phyloP scores from a whole-genome alignment of 140 eudicot genomes.

The Erigeron philadelphicus region DNA sequence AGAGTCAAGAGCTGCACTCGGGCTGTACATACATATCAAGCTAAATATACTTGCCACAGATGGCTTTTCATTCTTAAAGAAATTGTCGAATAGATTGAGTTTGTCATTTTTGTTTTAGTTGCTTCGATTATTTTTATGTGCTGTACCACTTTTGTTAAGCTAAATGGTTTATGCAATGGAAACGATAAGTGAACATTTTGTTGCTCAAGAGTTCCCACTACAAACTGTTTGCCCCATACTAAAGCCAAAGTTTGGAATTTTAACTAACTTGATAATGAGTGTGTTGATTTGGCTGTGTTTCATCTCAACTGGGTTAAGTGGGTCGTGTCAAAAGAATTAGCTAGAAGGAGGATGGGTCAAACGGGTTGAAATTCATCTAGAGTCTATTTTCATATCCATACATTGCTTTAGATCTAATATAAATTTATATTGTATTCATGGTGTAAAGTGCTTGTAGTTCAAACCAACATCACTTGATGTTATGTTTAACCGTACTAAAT shows the following conservation, averaged over 20 bases:
- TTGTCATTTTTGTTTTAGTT: conserved; percentile 13
- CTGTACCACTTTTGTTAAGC: neutral
- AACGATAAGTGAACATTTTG: conserved; percentile 11
- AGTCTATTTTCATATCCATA: neutral
- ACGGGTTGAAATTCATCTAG: neutral
- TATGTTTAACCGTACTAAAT: neutral
- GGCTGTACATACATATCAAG: conserved; percentile 18
- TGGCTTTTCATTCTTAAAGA: conserved; percentile 12
- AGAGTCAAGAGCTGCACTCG: conserved; percentile 14
- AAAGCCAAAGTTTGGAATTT: neutral
- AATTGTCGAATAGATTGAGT: conserved; percentile 7
- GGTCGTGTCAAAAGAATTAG: neutral
- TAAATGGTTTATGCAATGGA: conserved; percentile 19
- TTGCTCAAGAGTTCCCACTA: neutral
- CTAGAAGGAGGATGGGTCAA: neutral
- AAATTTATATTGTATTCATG: neutral
- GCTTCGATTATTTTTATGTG: conserved; percentile 7
- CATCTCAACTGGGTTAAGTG: neutral
- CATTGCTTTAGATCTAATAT: neutral
- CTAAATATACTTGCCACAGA: neutral
- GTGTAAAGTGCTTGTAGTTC: neutral
- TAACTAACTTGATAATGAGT: neutral
- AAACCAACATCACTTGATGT: neutral
- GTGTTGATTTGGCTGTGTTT: neutral
- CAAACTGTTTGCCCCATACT: conserved; percentile 2